These are phyloP conservation scores for Axilococcus clingmanii DNA, from an alignment of 139 green algal species.

Conservation along the genomic window DNA sequence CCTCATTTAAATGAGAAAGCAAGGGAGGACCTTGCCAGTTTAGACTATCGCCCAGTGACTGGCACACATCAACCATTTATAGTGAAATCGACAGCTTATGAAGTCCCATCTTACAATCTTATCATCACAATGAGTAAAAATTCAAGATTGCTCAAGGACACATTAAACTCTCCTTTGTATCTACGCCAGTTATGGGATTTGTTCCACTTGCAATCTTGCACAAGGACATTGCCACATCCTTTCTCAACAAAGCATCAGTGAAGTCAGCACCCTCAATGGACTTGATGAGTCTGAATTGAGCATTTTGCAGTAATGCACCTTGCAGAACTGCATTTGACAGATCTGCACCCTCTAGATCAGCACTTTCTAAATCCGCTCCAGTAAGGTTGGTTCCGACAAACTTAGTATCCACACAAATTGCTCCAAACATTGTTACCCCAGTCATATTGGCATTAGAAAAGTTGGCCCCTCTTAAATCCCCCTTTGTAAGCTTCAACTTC, in stretches of 20 bases:
- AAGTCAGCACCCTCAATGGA: constrained; percentile 38
- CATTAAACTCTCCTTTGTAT: constrained; percentile 59
- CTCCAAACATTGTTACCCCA: constrained; percentile 43
- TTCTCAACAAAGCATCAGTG: constrained; percentile 56
- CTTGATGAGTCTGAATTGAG: constrained; percentile 42
- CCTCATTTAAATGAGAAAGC: no score
- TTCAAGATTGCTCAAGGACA: constrained; percentile 35
- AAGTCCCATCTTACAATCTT: no score
- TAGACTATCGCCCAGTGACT: no score
- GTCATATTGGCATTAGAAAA: constrained; percentile 49
- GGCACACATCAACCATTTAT: no score
- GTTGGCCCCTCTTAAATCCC: constrained; percentile 52
- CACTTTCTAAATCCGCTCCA: constrained; percentile 58
- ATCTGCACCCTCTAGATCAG: constrained; percentile 63
- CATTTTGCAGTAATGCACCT: constrained; percentile 58
- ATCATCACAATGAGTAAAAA: no score
- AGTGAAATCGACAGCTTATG: no score
- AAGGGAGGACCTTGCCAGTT: no score
- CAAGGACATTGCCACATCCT: constrained; percentile 54
- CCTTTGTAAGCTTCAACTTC: constrained; percentile 45
- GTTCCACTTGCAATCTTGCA: constrained; percentile 62
- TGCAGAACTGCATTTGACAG: constrained; percentile 62
- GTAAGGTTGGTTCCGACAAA: constrained; percentile 62
- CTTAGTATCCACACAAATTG: constrained; percentile 43
- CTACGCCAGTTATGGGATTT: constrained; percentile 68